Percentiles rank a stretch among this genome's conserved stretches.
Evolutionary conservation across 2,329 filamentous ascomycete species (phyloP).

Genomic region (Aspergillus pseudoglaucus): DNA sequence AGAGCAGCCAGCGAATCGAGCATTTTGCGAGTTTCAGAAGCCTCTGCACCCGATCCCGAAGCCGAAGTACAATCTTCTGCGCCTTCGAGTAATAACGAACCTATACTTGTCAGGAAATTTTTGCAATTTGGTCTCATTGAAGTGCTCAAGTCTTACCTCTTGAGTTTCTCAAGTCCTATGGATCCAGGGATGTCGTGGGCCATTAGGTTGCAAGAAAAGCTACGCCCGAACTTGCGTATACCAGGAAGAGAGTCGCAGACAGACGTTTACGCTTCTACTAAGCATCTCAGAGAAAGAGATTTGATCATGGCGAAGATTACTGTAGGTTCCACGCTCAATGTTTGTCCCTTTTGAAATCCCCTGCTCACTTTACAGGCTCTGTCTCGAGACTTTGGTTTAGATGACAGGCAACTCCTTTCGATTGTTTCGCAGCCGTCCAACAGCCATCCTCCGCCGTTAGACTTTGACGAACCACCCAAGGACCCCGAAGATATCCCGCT

Average conservation of each 20-base stretch:
- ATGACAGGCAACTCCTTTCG: constrained; percentile 42
- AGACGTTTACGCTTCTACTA: constrained; percentile 45
- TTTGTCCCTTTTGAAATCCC: not conserved
- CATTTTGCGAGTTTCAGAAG: constrained; percentile 24
- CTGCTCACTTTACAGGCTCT: constrained; percentile 33
- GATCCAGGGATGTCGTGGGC: constrained; percentile 40
- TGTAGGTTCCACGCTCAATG: constrained; percentile 22
- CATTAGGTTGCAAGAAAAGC: constrained; percentile 50
- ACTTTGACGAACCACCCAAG: constrained; percentile 51
- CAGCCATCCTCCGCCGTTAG: constrained; percentile 38
- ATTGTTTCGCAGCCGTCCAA: constrained; percentile 36
- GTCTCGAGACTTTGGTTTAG: constrained; percentile 48
- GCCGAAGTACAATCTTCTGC: constrained; percentile 39
- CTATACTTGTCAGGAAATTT: constrained; percentile 46
- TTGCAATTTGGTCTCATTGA: constrained; percentile 59
- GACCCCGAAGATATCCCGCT: constrained; percentile 49
- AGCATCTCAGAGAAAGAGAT: constrained; percentile 46
- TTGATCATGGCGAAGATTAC: constrained; percentile 53
- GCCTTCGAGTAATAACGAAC: constrained; percentile 40
- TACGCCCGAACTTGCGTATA: constrained; percentile 47
- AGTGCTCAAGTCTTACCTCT: constrained; percentile 54
- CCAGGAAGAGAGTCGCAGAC: constrained; percentile 45
- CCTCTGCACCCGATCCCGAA: constrained; percentile 52
- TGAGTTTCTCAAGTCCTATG: constrained; percentile 31
- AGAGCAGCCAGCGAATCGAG: constrained; percentile 47